phyloP scores from a whole-genome alignment of 2,329 filamentous ascomycete genomes.

The Xylaria sp. region DNA sequence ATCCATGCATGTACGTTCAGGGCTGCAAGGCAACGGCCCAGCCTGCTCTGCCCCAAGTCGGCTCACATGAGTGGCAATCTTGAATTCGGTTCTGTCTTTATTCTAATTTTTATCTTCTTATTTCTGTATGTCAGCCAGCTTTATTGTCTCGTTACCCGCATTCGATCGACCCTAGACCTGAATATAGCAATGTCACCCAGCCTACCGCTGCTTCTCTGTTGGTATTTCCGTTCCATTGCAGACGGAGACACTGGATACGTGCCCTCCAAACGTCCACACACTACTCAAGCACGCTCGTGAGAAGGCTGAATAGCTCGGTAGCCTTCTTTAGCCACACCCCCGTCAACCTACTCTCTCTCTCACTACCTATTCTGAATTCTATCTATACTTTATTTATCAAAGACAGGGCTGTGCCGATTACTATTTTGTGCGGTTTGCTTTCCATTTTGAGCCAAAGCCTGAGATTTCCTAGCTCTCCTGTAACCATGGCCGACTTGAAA shows the following conservation, averaged over 20 bases:
- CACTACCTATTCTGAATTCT: constrained; percentile 45
- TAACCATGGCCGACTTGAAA: constrained; percentile 61
- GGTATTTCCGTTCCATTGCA: constrained; percentile 53
- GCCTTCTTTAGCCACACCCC: constrained; percentile 48
- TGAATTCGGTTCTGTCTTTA: constrained; percentile 31
- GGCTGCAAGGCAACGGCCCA: constrained; percentile 40
- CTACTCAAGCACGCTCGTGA: constrained; percentile 40
- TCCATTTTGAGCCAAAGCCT: constrained; percentile 46
- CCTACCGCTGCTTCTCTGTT: constrained; percentile 49
- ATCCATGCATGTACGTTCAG: constrained; percentile 31
- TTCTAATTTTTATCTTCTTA: constrained; percentile 35
- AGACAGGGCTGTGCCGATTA: constrained; percentile 50
- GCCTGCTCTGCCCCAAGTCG: constrained; percentile 42
- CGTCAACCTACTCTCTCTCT: constrained; percentile 43
- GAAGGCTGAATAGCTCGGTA: constrained; percentile 53
- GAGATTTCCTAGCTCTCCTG: constrained; percentile 22
- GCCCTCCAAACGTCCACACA: constrained; percentile 45
- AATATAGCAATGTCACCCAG: constrained; percentile 56
- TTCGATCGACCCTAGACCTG: constrained; percentile 49
- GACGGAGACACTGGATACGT: constrained; percentile 49
- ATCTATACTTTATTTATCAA: constrained; percentile 49
- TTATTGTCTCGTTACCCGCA: constrained; percentile 44
- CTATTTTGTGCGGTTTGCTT: constrained; percentile 49
- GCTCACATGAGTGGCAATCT: constrained; percentile 41
- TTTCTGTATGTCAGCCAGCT: constrained; percentile 35